Conservation (phyloP, 208 protist species). For the Leishmania tropica region DNA sequence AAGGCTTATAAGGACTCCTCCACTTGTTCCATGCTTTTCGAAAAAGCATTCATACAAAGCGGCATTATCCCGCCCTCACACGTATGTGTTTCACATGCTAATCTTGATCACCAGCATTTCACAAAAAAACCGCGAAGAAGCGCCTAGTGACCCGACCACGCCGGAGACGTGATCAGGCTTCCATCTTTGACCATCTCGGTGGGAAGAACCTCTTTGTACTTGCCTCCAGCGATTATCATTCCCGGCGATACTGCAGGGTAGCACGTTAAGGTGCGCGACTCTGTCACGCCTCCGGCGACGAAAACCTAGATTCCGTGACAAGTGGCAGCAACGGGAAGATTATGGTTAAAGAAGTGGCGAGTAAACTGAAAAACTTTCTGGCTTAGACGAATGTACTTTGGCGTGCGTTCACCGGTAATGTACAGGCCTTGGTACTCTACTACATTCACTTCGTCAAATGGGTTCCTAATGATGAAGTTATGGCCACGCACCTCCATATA, state of each 20-base stretch:
- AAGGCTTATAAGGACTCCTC: background rate
- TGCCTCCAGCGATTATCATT: conserved; percentile 25
- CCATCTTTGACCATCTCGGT: conserved; percentile 41
- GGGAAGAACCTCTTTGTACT: conserved; percentile 36
- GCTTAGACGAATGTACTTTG: conserved; percentile 41
- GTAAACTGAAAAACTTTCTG: conserved; percentile 32
- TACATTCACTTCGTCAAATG: conserved; percentile 36
- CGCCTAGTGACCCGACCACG: conserved; percentile 36
- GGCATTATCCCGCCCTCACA: background rate
- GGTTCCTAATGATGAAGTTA: conserved; percentile 42
- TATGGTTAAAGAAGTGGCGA: conserved; percentile 43
- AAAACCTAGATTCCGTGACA: conserved; percentile 44
- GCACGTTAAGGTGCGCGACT: conserved; percentile 33
- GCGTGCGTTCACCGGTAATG: conserved; percentile 36
- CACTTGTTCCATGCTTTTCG: too few relatives aligned
- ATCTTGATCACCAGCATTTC: conserved; percentile 24
- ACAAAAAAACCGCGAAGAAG: conserved; percentile 32
- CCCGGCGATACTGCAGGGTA: conserved; percentile 41
- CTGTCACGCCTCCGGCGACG: conserved; percentile 28
- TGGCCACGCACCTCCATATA: conserved; percentile 45
- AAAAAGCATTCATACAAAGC: conserved; percentile 5
- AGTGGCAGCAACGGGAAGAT: conserved; percentile 37
- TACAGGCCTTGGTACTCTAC: conserved; percentile 39
- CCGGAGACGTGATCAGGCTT: conserved; percentile 36
- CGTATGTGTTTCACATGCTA: background rate